Evolutionary conservation across 306 rosid species (phyloP), one percentile per base, ranked within the genome.

Genomic region (Calophaca sinica): DNA sequence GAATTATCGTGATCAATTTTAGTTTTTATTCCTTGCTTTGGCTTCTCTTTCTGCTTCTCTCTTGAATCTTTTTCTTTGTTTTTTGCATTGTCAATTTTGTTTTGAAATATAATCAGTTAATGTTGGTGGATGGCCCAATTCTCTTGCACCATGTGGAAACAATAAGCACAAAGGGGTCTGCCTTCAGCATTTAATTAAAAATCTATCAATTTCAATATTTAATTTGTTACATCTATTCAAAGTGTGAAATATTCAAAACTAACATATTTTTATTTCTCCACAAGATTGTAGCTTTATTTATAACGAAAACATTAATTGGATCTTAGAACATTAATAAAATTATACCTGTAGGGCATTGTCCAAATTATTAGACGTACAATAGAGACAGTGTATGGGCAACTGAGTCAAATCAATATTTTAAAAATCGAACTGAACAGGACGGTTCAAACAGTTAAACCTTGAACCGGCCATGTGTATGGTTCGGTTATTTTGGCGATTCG

Each of bases 321-420:
- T 26, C 26, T 20, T 9, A 39, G 5, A 59, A 73, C 26, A 50
- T 3, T 31, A 62, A 64, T 28, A 35, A n/a, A 57, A 12, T 1
- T 38, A 32, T 50, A 94, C 98, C 96, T 87, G 98, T 31, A 89
- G 87, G 50, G 97, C 96, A 55, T 76, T 88, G 71, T 90, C 97
- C 78, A 94, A 42, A 85, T 86, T 90, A 83, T 78, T 86, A 5
- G 99, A n/a, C n/a, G n/a, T n/a, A 88, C 20, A 92, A 89, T 69
- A 87, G 86, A 74, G 96, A 86, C 11, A 91, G 87, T 0, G 97
- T 90, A 67, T 87, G 76, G 35, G 96, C 83, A 59, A 94, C 79
- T 6, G 97, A 92, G 58, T 92, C 96, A 76, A 94, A 94, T 42
- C 99, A n/a, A n/a, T n/a, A n/a, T n/a, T n/a, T n/a, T n/a, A n/a